Base-by-base conservation (phyloP, 805 yeast species). In the Suhomyces sp. region DNA sequence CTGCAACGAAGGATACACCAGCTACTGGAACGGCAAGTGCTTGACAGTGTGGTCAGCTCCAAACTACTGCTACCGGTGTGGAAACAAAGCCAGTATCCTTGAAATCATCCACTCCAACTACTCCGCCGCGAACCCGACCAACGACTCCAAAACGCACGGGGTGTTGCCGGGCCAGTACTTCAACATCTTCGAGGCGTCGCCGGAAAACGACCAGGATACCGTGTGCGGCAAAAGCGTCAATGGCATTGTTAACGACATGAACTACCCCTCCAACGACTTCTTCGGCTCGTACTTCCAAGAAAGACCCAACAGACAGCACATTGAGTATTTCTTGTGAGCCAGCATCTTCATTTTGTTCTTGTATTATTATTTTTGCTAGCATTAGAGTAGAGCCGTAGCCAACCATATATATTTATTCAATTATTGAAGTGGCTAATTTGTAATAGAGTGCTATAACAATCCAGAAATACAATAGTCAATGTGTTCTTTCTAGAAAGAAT, bases 21-120 rank as follows among this genome's bases (percentile, higher is more conserved):
- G 90, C 50, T 85, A 92, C 64, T 94, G 96, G 82, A 84, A 84
- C 52, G 97, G 97, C 3, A 80, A 88, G 57, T 89, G 96, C 46
- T 86, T 96, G 36, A 94, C 99, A 0, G 98, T 94, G 6, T 94
- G 99, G 99, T 86, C 94, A 0, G 99, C 99, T 0, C 99, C 99
- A 0, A 94, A 94, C 66, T 94, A 94, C 66, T 94, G 99, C 66
- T 94, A 94, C 64, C 70, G 99, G 56, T 94, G 99, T 69, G 99
- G 99, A 0, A 94, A 94, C 66, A 84, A 90, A 66, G 99, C 99
- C 4, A 88, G 97, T n/a, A 92, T 94, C n/a, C 77, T 94, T 57
- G 99, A 94, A 68, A 84, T 94, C 5, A 66, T 67, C 52, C 80
- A 80, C 58, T 68, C 77, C 45, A 82, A 80, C 59, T 83, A 81